Percentiles rank a stretch among this genome's conserved stretches.
Conservation (phyloP, 1,139 yeast genomes). For the Lodderomyces parapsilosis region DNA sequence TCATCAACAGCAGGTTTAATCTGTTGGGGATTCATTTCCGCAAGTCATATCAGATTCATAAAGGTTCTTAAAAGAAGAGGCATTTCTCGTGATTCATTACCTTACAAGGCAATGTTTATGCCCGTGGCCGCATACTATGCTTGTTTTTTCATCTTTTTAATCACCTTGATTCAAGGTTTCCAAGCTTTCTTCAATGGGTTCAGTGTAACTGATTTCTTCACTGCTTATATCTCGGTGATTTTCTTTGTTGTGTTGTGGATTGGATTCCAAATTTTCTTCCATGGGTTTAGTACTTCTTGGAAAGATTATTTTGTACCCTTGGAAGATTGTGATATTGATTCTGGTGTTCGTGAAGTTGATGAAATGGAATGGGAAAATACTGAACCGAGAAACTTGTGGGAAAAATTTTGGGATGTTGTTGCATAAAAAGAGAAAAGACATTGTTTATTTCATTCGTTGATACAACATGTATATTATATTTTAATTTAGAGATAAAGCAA, state of each 20-base stretch:
- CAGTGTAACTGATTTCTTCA: constrained; percentile 58
- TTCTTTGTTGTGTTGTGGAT: constrained; percentile 54
- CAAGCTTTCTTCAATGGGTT: constrained; percentile 38
- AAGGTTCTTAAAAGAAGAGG: constrained; percentile 56
- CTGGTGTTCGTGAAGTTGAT: constrained; percentile 59
- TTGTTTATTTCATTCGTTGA: not conserved
- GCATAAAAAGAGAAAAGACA: constrained; percentile 18
- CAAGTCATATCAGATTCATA: constrained; percentile 69
- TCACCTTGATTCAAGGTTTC: constrained; percentile 72
- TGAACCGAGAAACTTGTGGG: constrained; percentile 45
- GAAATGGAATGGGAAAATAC: constrained; percentile 47
- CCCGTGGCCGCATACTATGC: constrained; percentile 66
- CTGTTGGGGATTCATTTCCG: constrained; percentile 69
- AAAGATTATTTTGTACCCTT: constrained; percentile 39
- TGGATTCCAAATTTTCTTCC: constrained; percentile 50
- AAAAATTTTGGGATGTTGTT: constrained; percentile 46
- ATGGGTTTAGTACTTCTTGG: constrained; percentile 35
- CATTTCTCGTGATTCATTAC: constrained; percentile 62
- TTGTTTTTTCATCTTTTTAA: constrained; percentile 46
- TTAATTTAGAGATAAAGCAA: not conserved
- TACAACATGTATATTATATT: not conserved
- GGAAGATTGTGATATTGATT: constrained; percentile 60
- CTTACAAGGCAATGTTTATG: constrained; percentile 67
- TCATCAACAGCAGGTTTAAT: constrained; percentile 75
- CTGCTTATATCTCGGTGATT: constrained; percentile 64